Base-by-base conservation (phyloP, 768 basidiomycete species). In the Cystofilobasidium ferigula region DNA sequence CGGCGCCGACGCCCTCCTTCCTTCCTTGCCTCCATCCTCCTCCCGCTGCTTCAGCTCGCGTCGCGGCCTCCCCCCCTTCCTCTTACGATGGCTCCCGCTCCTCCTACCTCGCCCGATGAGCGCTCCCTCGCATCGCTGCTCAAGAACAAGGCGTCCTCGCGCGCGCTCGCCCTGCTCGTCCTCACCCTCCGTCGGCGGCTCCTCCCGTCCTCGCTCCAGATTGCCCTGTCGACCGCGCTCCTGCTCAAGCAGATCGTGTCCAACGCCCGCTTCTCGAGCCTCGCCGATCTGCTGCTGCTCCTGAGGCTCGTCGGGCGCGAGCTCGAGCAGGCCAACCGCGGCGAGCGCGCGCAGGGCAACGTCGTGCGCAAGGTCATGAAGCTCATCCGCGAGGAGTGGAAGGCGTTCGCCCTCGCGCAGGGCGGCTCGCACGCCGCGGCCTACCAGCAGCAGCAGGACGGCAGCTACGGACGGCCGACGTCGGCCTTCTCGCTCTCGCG, bases 381-480 rank as follows among this genome's bases (percentile, higher is more conserved):
- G 73, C 87, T 95, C 72, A 86, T 99, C 64, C 83, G 91, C 58
- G 95, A 99, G 76, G 95, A 99, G 73, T 93, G 91, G 75, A 81
- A 87, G 68, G 88, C 92, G 26, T 67, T 67, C 36, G 60, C 45
- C n/a, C 35, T 67, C 36, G 56, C 35, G 32, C 40, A 48, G 32
- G 53, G 40, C 26, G 24, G 38, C 22, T 34, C 48, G 57, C 24
- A 45, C 42, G 26, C 71, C 71, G 26, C 58, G 66, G 32, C 70
- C 71, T 34, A 62, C 70, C 45, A 8, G 47, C 57, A 42, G 51
- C 36, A 54, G 30, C 57, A 57, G 20, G 45, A n/a, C n/a, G n/a
- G n/a, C n/a, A n/a, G 26, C 13, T n/a, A 47, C 61, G 47, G 16
- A 34, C 60, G 38, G 14, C 57, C 36, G 47, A 47, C 28, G 30